A percentile compares a stretch with the other conserved stretches of the same genome.
Evolutionary conservation across 1,139 yeast species (phyloP).

Genomic region (Suhomyces wounanorum): DNA sequence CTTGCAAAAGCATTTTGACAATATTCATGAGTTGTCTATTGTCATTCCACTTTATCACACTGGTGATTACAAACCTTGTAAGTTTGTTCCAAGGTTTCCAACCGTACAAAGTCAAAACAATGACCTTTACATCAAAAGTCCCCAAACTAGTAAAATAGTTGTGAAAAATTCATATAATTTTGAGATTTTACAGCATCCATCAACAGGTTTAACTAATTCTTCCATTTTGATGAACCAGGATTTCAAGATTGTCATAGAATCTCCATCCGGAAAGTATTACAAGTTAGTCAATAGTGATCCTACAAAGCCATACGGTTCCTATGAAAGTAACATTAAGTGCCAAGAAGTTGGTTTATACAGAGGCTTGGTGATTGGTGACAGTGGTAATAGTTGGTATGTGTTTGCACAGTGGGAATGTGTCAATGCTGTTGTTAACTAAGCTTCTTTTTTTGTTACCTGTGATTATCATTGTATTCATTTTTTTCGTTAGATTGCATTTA

Average conservation of each 20-base stretch:
- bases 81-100: constrained; percentile 73
- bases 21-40: constrained; percentile 69
- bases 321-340: constrained; percentile 60
- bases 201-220: constrained; percentile 48
- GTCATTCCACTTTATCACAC: constrained; percentile 77
- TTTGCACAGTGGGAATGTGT: constrained; percentile 88
- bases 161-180: constrained; percentile 64
- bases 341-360: constrained; percentile 81
- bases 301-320: constrained; percentile 51
- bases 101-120: constrained; percentile 66
- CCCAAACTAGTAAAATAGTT: constrained; percentile 69
- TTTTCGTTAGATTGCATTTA: constrained; percentile 9
- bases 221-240: constrained; percentile 42
- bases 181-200: constrained; percentile 64
- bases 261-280: constrained; percentile 80
- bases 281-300: constrained; percentile 56
- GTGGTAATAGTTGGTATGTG: constrained; percentile 83
- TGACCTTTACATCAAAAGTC: constrained; percentile 81
- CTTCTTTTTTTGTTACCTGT: neutral
- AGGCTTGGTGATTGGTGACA: constrained; percentile 77
- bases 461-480: constrained; percentile 2
- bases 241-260: constrained; percentile 68
- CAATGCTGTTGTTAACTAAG: constrained; percentile 19
- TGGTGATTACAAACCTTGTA: constrained; percentile 58
- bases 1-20: constrained; percentile 56